phyloP scores from a whole-genome alignment of 1,139 yeast species.

The Pichia sp. region DNA sequence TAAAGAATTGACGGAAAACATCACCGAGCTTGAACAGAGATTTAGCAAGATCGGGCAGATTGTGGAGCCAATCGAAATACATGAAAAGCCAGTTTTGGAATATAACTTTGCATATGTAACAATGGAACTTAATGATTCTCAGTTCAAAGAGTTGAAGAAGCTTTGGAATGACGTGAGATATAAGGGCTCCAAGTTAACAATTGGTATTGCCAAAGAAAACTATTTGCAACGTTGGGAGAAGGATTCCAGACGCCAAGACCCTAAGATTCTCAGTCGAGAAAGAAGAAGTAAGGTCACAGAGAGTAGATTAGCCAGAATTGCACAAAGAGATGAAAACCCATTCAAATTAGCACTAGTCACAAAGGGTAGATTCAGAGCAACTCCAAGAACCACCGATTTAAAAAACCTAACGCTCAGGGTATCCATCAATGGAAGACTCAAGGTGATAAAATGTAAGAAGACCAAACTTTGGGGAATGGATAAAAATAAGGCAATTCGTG shows the following conservation, averaged over 20 bases:
- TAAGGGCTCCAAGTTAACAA: slow-evolving; percentile 64
- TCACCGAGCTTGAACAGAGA: slow-evolving; percentile 42
- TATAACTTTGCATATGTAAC: slow-evolving; percentile 66
- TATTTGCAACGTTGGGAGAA: slow-evolving; percentile 43
- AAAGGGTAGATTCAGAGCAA: slow-evolving; percentile 59
- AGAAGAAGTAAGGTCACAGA: slow-evolving; percentile 38
- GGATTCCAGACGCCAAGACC: slow-evolving; percentile 39
- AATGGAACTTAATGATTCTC: slow-evolving; percentile 45
- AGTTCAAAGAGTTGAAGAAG: slow-evolving; percentile 45
- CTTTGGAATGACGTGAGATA: slow-evolving; percentile 66
- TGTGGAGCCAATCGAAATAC: slow-evolving; percentile 40
- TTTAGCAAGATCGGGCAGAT: slow-evolving; percentile 48
- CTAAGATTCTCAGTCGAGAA: slow-evolving; percentile 31
- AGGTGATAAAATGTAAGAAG: slow-evolving; percentile 56
- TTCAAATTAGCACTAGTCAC: slow-evolving; percentile 34
- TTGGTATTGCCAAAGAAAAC: slow-evolving; percentile 48
- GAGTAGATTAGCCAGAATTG: slow-evolving; percentile 35
- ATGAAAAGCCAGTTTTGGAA: slow-evolving; percentile 42
- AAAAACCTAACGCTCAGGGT: slow-evolving; percentile 64
- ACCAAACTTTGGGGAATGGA: slow-evolving; percentile 89
- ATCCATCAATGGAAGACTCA: slow-evolving; percentile 55
- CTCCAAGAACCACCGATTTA: slow-evolving; percentile 44
- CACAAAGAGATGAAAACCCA: slow-evolving; percentile 27
- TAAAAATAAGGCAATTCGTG: slow-evolving; percentile 55
- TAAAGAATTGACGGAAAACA: slow-evolving; percentile 42